Evolutionary conservation across 345 rosid species (phyloP).

Genomic region (Eucalyptus pauciflora): DNA sequence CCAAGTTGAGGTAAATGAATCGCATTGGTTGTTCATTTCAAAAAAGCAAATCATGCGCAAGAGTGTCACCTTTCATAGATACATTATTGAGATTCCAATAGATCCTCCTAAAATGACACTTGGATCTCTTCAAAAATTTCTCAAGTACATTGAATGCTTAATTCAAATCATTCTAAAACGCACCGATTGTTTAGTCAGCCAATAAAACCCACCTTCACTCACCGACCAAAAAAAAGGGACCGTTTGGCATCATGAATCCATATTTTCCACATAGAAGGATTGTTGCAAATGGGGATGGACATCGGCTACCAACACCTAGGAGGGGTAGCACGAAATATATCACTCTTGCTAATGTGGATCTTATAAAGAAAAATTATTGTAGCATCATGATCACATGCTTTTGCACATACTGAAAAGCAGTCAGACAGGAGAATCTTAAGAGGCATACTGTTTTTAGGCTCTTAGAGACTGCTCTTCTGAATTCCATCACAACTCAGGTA

Average conservation of each 20-base stretch:
- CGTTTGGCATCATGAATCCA: background rate
- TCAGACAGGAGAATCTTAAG: background rate
- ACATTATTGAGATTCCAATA: background rate
- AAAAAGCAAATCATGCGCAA: background rate
- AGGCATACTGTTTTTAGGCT: background rate
- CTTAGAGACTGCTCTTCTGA: background rate
- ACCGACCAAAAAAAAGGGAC: background rate
- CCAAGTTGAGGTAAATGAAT: background rate
- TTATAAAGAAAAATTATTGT: background rate
- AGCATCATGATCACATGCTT: background rate
- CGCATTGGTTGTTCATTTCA: background rate
- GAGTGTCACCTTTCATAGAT: background rate
- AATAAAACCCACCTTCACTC: background rate
- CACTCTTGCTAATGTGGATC: background rate
- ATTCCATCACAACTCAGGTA: slow-evolving; percentile 10
- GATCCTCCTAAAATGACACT: background rate
- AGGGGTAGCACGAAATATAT: background rate
- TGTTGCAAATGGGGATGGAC: background rate
- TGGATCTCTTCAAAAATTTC: background rate
- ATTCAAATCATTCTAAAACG: background rate
- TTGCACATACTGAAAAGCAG: background rate
- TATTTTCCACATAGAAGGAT: background rate
- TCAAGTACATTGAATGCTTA: background rate
- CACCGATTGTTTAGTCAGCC: background rate
- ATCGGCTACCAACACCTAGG: background rate